A percentile compares a stretch with the other conserved stretches of the same genome.
These are phyloP conservation scores for Aureobasidium melanogenum DNA, from an alignment of 2,329 filamentous ascomycete species.

Conservation along the genomic window DNA sequence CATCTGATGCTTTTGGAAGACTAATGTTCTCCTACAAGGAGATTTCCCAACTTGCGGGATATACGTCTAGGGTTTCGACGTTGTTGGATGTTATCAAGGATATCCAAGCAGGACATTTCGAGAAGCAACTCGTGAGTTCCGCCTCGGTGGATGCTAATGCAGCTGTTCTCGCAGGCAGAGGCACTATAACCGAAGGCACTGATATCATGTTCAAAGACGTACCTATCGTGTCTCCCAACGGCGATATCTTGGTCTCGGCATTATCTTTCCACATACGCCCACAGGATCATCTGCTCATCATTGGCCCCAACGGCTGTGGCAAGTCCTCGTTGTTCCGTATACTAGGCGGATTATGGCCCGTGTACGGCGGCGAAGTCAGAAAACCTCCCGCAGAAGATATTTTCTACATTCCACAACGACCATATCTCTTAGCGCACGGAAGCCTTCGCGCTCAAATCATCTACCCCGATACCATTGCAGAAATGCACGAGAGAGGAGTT, in stretches of 20 bases:
- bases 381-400: conserved; percentile 90
- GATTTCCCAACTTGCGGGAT: conserved; percentile 89
- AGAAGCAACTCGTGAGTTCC: conserved; percentile 93
- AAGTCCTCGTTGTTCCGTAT: conserved; percentile 96
- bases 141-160: conserved; percentile 74
- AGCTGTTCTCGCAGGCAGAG: conserved; percentile 71
- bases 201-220: conserved; percentile 82
- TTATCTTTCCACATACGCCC: conserved; percentile 80
- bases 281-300: conserved; percentile 85
- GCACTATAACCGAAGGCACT: conserved; percentile 69
- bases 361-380: conserved; percentile 86
- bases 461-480: conserved; percentile 80
- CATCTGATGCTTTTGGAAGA: conserved; percentile 89
- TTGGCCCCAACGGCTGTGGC: conserved; percentile 93
- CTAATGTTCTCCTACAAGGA: conserved; percentile 98
- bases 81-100: conserved; percentile 92
- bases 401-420: conserved; percentile 95
- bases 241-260: conserved; percentile 78
- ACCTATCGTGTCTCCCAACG: conserved; percentile 93
- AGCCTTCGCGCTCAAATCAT: conserved; percentile 94
- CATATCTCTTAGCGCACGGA: conserved; percentile 83
- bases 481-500: conserved; percentile 77
- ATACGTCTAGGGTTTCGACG: conserved; percentile 84
- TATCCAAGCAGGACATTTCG: conserved; percentile 78
- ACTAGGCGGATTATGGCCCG: conserved; percentile 90